Base-by-base conservation (phyloP, 2,329 filamentous ascomycete genomes). In the Venturia effusa region DNA sequence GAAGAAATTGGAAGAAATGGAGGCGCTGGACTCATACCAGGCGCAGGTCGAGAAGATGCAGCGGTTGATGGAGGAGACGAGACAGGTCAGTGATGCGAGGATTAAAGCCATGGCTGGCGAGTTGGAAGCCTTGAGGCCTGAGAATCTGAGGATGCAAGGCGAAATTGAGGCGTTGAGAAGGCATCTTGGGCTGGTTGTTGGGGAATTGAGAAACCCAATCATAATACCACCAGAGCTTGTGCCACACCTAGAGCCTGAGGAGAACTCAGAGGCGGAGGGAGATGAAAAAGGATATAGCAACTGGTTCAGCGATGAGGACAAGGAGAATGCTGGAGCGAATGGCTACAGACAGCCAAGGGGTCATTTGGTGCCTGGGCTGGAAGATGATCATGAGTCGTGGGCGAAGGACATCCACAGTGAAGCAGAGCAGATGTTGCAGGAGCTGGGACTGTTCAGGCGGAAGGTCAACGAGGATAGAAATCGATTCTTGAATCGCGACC, bases 1-100 rank as follows among this genome's bases (percentile, higher is more conserved):
- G 30, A 41, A 54, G 17, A 65, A 65, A 37, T 19, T 60, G 59
- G 64, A 66, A 27, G 90, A 94, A 75, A 88, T 90, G 73, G 90
- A 92, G 69, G 88, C 86, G 68, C 80, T 99, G 30, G 94, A 97
- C 70, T 92, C 96, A 74, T 99, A 97, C 76, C 94, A 99, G 78
- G 86, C 87, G 68, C 89, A 92, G 70, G 94, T 99, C 22, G 83
- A 85, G 59, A 85, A 88, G 64, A 92, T 99, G 88, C 92, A 97
- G 75, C 87, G 92, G 66, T 84, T 96, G 75, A 97, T 97, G 92
- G 92, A 97, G 74, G 94, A 99, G 77, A 88, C 88, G 67, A 86
- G 88, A 66, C 88, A 95, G 74, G 89, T 97, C 17, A 88, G 89
- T 37, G 93, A 97, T 73, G 91, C 89, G 78, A 97, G 96, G 81